Evolutionary conservation across 257 asterid genomes (phyloP), one percentile per base, ranked within the genome.

Genomic region (Fraxinus pennsylvanica): DNA sequence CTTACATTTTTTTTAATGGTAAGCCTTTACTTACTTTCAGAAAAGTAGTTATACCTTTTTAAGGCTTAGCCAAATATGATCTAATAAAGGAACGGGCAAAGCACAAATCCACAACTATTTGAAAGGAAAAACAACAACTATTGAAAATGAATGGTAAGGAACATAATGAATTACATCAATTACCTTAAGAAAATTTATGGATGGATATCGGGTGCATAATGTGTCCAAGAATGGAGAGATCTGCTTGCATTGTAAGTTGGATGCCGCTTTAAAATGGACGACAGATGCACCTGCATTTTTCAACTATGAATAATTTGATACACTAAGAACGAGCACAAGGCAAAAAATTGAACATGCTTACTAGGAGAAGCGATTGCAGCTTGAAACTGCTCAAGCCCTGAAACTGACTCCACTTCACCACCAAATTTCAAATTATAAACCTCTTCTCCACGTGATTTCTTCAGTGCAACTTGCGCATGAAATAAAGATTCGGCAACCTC

Each of bases 161-260:
- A 17, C 66, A 57, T 9, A 43, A 21, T 15, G 38, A 50, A 35
- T 78, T 4, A 3, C 25, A 68, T 39, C 75, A 22, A 77, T 22
- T 84, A 95, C 99, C 98, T 90, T 96, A 81, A 91, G 91, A 85
- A 96, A 92, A 76, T 83, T 92, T 72, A 96, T 76, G 12, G 93
- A 82, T 1, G 95, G 99, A 77, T 89, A 96, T 63, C 86, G 85
- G 75, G 79, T 61, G 88, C 99, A 87, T 67, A 96, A 80, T 22
- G 90, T 79, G 82, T 90, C 94, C 81, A 93, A 72, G 82, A 93
- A 80, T 9, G 89, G 86, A 75, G 99, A 89, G 54, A 93, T 87
- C 81, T 88, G 86, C 79, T 81, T 84, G 88, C 96, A 90, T 72
- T 87, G 90, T 63, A 33, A 47, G 69, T 85, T 86, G 59, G 96